These are phyloP conservation scores for Cyclostephanos tholiformis DNA, from an alignment of 108 stramenopile genomes.

Conservation along the genomic window DNA sequence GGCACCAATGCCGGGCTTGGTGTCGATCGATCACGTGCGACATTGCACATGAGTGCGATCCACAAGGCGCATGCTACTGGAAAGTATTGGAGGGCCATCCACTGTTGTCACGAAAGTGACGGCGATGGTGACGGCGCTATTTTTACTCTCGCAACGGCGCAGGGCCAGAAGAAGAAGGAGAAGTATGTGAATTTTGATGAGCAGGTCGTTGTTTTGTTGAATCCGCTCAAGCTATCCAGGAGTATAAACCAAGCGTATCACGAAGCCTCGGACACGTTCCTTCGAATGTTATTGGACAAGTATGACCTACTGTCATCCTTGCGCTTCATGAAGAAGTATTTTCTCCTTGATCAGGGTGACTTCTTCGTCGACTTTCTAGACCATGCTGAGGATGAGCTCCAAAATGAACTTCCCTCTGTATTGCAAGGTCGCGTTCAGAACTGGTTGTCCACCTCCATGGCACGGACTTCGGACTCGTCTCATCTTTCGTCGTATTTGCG, in stretches of 20 bases:
- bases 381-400: conserved; percentile 85
- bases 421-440: conserved; percentile 82
- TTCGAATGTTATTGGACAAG: conserved; percentile 68
- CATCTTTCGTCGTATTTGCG: conserved; percentile 50
- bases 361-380: conserved; percentile 96
- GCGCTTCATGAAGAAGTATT: conserved; percentile 90
- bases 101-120: conserved; percentile 48
- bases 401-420: conserved; percentile 57
- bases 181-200: conserved; percentile 23
- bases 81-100: conserved; percentile 94
- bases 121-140: background rate
- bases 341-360: conserved; percentile 97
- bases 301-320: conserved; percentile 71
- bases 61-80: conserved; percentile 85
- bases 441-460: conserved; percentile 67
- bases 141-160: conserved; percentile 1
- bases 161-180: background rate
- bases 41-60: conserved; percentile 40
- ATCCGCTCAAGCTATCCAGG: conserved; percentile 54
- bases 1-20: conserved; percentile 22
- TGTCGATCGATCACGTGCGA: conserved; percentile 35
- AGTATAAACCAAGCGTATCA: conserved; percentile 72
- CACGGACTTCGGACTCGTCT: conserved; percentile 37
- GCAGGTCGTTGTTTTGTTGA: conserved; percentile 29
- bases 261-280: conserved; percentile 69